phyloP scores from a whole-genome alignment of 106 monocot genomes.

The Platanthera guangdongensis region DNA sequence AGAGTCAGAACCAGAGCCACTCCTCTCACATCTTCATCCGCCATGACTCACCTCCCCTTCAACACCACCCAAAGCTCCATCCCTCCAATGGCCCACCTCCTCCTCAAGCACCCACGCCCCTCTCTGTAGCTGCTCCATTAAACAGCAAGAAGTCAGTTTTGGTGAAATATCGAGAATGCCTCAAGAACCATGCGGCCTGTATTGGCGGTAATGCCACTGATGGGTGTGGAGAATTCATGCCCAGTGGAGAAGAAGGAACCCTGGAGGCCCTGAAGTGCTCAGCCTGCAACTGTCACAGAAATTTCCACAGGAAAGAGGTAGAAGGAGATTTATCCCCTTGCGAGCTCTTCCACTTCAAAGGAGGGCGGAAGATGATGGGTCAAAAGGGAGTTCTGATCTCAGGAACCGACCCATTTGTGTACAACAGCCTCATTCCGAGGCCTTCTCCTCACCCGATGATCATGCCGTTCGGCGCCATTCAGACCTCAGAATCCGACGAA shows the following conservation, averaged over 20 bases:
- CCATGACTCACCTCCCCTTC: conserved; percentile 1
- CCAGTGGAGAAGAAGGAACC: conserved; percentile 56
- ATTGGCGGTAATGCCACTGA: conserved; percentile 55
- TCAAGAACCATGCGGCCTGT: conserved; percentile 70
- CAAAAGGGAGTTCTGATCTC: conserved; percentile 27
- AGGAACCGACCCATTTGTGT: conserved; percentile 17
- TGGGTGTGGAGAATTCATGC: conserved; percentile 86
- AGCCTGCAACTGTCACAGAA: conserved; percentile 64
- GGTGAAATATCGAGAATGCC: conserved; percentile 62
- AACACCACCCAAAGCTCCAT: conserved; percentile 17
- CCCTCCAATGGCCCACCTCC: background rate
- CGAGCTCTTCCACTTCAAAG: conserved; percentile 9
- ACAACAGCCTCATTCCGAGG: conserved; percentile 16
- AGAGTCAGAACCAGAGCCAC: background rate
- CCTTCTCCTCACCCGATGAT: conserved; percentile 44
- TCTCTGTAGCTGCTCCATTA: conserved; percentile 1
- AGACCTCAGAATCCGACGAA: conserved; percentile 42
- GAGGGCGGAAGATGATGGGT: conserved; percentile 17
- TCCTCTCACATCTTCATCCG: background rate
- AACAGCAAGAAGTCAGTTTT: conserved; percentile 6
- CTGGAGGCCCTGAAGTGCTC: conserved; percentile 58
- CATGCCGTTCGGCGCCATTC: conserved; percentile 61
- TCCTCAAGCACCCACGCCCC: conserved; percentile 3
- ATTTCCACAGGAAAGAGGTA: conserved; percentile 60
- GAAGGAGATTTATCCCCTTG: conserved; percentile 20